These are phyloP conservation scores for Alternaria sp. DNA, from an alignment of 2,329 filamentous ascomycete species.

Conservation along the genomic window DNA sequence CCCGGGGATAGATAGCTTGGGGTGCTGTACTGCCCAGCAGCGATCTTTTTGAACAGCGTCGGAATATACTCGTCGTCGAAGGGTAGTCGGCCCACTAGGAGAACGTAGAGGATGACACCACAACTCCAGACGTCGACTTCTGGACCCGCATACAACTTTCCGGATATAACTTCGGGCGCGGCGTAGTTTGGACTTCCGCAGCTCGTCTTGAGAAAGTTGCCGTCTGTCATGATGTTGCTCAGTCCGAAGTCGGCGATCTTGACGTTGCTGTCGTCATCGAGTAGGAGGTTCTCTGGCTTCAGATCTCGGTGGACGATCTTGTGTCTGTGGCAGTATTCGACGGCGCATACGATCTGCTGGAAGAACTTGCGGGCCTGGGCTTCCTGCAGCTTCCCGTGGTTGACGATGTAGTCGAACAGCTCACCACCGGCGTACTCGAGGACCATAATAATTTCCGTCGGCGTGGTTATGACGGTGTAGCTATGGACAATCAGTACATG, in stretches of 20 bases:
- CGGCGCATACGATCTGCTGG: slow-evolving; percentile 97
- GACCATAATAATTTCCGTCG: slow-evolving; percentile 97
- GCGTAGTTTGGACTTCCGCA: slow-evolving; percentile 99
- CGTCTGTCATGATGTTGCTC: slow-evolving; percentile 99
- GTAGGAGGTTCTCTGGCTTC: slow-evolving; percentile 94
- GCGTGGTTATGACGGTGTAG: slow-evolving; percentile 95
- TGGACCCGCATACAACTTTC: slow-evolving; percentile 94
- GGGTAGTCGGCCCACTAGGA: slow-evolving; percentile 73
- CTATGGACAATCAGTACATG: slow-evolving; percentile 53
- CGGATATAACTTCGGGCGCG: slow-evolving; percentile 95
- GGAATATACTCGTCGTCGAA: slow-evolving; percentile 99
- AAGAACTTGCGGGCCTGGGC: slow-evolving; percentile 96
- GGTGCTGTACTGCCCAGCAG: slow-evolving; percentile 89
- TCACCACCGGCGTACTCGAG: slow-evolving; percentile 96
- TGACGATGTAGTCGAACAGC: slow-evolving; percentile 97
- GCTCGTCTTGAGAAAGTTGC: slow-evolving; percentile 98
- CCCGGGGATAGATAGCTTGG: slow-evolving; percentile 89
- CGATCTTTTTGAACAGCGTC: slow-evolving; percentile 96
- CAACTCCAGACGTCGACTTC: slow-evolving; percentile 99
- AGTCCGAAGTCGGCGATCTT: slow-evolving; percentile 99
- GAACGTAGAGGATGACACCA: slow-evolving; percentile 78
- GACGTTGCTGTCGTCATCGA: slow-evolving; percentile 95
- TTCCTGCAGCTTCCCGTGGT: slow-evolving; percentile 89
- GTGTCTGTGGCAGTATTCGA: slow-evolving; percentile 98
- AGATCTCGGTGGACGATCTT: slow-evolving; percentile 98